A percentile compares a stretch with the other conserved stretches of the same genome.
Conservation (phyloP, 1,284 basidiomycete genomes). For the Apiotrichum mycotoxinovorans region DNA sequence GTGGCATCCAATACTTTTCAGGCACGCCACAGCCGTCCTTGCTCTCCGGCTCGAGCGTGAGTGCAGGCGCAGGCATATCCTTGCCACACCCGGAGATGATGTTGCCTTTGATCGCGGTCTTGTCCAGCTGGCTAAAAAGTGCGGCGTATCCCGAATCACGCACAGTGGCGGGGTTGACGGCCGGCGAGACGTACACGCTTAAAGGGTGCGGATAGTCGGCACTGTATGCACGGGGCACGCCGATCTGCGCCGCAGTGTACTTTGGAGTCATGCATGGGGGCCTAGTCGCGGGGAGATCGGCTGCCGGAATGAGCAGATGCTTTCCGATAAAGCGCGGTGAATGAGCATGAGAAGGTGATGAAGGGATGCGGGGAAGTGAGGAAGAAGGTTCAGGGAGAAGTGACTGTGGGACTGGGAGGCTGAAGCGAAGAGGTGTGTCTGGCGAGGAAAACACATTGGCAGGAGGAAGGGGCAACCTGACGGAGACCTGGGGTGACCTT, state of each 20-base stretch:
- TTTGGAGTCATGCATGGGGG: conserved; percentile 24
- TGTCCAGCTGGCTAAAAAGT: conserved; percentile 23
- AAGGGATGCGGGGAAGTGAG: too few relatives aligned
- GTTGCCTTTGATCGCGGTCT: conserved; percentile 20
- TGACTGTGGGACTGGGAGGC: too few relatives aligned
- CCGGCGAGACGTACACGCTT: conserved; percentile 40
- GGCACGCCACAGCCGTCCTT: conserved; percentile 45
- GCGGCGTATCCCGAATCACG: conserved; percentile 26
- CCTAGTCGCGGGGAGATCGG: conserved; percentile 22
- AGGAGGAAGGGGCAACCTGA: too few relatives aligned
- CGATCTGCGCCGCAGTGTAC: conserved; percentile 27
- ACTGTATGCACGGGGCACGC: conserved; percentile 40
- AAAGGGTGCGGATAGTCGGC: conserved; percentile 42
- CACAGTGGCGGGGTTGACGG: conserved; percentile 34
- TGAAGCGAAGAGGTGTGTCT: too few relatives aligned
- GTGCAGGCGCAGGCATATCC: conserved; percentile 24
- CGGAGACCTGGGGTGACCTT: too few relatives aligned
- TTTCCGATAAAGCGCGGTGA: not conserved
- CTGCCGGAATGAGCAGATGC: conserved; percentile 6
- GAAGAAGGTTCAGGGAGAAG: too few relatives aligned
- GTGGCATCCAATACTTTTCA: conserved; percentile 27
- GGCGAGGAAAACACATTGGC: too few relatives aligned
- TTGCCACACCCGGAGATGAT: conserved; percentile 33
- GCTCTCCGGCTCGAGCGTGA: conserved; percentile 23
- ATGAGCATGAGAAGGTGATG: not conserved